Percentiles rank a stretch among this genome's conserved stretches.
These are phyloP conservation scores for Boletus huronensis DNA, from an alignment of 768 basidiomycete species.

Conservation along the genomic window DNA sequence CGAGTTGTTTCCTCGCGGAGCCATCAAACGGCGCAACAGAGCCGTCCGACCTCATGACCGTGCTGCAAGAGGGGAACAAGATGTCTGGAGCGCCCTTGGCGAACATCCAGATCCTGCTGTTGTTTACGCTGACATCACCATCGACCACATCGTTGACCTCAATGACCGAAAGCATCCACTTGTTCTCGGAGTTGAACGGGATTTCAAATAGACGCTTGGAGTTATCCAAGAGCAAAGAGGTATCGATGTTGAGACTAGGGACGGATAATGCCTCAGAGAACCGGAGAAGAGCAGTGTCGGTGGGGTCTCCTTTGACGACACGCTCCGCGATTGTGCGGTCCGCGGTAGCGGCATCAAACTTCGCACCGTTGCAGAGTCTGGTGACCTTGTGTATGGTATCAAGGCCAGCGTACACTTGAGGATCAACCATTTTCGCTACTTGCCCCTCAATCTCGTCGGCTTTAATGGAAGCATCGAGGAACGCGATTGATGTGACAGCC, in stretches of 20 bases:
- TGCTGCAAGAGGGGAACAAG: constrained; percentile 40
- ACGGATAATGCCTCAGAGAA: constrained; percentile 38
- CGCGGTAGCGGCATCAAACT: constrained; percentile 38
- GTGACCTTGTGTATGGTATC: constrained; percentile 37
- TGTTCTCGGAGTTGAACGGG: constrained; percentile 50
- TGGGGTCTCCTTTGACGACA: constrained; percentile 45
- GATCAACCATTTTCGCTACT: constrained; percentile 6
- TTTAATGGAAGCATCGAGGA: constrained; percentile 29
- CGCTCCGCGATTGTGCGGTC: constrained; percentile 32
- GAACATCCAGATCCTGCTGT: constrained; percentile 33
- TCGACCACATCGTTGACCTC: constrained; percentile 18
- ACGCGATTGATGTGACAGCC: constrained; percentile 41
- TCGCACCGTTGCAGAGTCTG: constrained; percentile 57
- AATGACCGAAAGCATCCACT: constrained; percentile 53
- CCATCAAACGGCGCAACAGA: constrained; percentile 31
- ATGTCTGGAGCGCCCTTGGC: constrained; percentile 63
- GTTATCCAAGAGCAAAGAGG: constrained; percentile 18
- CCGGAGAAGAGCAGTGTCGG: constrained; percentile 53
- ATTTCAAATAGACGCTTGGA: constrained; percentile 35
- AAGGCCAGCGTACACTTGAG: constrained; percentile 22
- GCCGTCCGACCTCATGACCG: constrained; percentile 33
- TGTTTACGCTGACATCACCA: constrained; percentile 7
- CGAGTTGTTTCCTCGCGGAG: constrained; percentile 17
- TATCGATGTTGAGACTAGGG: constrained; percentile 22
- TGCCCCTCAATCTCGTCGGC: constrained; percentile 19